A percentile compares a stretch with the other conserved stretches of the same genome.
These are phyloP conservation scores for Ophiostoma novo-ulmi DNA, from an alignment of 2,329 filamentous ascomycete genomes.

Conservation along the genomic window DNA sequence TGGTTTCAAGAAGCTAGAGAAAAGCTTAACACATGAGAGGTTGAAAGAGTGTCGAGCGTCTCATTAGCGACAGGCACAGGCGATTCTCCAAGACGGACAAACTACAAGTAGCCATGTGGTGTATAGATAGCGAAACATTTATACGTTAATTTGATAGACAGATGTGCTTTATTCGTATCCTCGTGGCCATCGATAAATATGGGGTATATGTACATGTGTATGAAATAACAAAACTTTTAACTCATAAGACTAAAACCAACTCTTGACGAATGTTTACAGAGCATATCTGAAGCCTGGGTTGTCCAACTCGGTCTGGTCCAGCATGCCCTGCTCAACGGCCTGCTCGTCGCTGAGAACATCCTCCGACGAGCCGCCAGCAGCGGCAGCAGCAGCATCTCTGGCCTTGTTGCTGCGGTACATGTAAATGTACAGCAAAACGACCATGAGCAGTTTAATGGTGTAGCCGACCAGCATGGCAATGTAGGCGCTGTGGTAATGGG, in stretches of 20 bases:
- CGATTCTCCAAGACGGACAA: no score
- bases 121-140: no score
- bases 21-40: no score
- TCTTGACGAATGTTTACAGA: conserved; percentile 2
- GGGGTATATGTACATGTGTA: not conserved
- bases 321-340: conserved; percentile 24
- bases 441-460: conserved; percentile 46
- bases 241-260: not conserved
- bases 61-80: no score
- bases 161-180: not conserved
- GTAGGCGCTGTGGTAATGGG: conserved; percentile 46
- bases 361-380: conserved; percentile 34
- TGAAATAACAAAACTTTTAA: not conserved
- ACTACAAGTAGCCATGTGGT: no score
- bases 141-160: no score
- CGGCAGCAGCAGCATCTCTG: conserved; percentile 45
- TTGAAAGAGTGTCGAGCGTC: no score
- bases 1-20: no score
- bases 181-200: not conserved
- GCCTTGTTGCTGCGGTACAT: conserved; percentile 52
- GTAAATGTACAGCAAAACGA: conserved; percentile 49
- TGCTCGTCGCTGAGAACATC: not conserved
- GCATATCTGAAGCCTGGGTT: conserved; percentile 32
- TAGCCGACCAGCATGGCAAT: conserved; percentile 54
- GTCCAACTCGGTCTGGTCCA: conserved; percentile 30